Base-by-base conservation (phyloP, 768 basidiomycete species). In the Lactifluus piperatus region DNA sequence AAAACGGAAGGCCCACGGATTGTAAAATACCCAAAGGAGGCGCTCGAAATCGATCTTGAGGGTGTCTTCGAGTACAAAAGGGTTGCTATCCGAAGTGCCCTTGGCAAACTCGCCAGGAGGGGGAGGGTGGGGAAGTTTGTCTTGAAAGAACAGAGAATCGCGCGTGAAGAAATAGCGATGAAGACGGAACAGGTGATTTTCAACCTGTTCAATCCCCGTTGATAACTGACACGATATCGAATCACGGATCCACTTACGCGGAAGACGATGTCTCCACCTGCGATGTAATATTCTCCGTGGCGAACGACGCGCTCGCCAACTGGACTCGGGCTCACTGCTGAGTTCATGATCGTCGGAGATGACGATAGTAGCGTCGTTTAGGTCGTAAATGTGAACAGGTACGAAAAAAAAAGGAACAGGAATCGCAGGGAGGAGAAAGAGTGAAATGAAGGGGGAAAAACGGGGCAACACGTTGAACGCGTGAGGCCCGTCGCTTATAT, bases 221-320 rank as follows among this genome's bases (percentile, higher is more conserved):
- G 22, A 39, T 50, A 39, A 55, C 34, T 18, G 43, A n/a, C 39
- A 46, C 22, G 7, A 50, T 37, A 20, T 5, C 16, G 50, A 45
- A 56, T 48, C 55, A 29, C 3, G 8, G 4, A 29, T 27, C 52
- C 62, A 65, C 69, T 59, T 56, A 70, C 69, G 8, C 70, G 68
- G 62, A 71, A 69, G 53, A 71, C 64, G 24, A 84, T 62, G 63
- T 84, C 83, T 0, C 79, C 85, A 0, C 77, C 78, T 0, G 71
- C 68, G 11, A 86, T 66, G 53, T 82, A 85, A 59, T 81, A 86
- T 0, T 75, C 67, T 0, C 67, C 61, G 41, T 73, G 68, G 22
- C 62, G 58, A 34, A 57, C 63, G 37, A 73, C 61, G 1, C 69
- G 68, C 55, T 71, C 69, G 14, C 32, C 48, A 8, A 37, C 4